phyloP scores from a whole-genome alignment of 2,329 filamentous ascomycete species.

The Chrysoporthe puriensis region DNA sequence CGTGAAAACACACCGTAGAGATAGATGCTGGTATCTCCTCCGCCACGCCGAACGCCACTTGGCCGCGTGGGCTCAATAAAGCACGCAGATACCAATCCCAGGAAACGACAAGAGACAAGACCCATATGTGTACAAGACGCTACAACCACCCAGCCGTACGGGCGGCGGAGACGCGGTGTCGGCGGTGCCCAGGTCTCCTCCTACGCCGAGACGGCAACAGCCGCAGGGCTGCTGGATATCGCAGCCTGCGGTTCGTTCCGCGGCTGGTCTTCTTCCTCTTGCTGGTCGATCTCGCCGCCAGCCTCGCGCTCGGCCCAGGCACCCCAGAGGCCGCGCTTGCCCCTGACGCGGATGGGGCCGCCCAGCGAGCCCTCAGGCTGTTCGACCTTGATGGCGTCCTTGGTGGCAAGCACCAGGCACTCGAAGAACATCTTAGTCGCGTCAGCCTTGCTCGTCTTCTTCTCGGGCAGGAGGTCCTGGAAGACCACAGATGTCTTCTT shows the following conservation, averaged over 20 bases:
- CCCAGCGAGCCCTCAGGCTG: conserved; percentile 75
- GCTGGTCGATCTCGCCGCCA: conserved; percentile 62
- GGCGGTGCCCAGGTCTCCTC: conserved; percentile 6
- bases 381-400: conserved; percentile 97
- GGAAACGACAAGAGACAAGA: conserved; percentile 7
- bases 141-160: conserved; percentile 1
- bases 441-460: conserved; percentile 79
- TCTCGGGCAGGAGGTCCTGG: conserved; percentile 86
- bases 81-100: conserved; percentile 11
- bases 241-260: conserved; percentile 39
- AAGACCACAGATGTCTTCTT: conserved; percentile 81
- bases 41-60: conserved; percentile 30
- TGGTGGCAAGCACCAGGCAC: conserved; percentile 91
- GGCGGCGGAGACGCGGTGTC: not conserved
- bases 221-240: conserved; percentile 32
- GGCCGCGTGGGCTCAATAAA: conserved; percentile 20
- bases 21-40: conserved; percentile 21
- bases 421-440: conserved; percentile 99
- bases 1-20: conserved; percentile 11
- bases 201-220: conserved; percentile 28
- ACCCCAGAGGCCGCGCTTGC: conserved; percentile 96
- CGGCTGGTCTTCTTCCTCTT: conserved; percentile 45
- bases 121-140: conserved; percentile 26
- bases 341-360: conserved; percentile 79
- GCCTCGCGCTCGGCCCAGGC: conserved; percentile 86